Evolutionary conservation across 1,284 basidiomycete species (phyloP), one percentile per base, ranked within the genome.

Genomic region (Ceratobasidium sp.): DNA sequence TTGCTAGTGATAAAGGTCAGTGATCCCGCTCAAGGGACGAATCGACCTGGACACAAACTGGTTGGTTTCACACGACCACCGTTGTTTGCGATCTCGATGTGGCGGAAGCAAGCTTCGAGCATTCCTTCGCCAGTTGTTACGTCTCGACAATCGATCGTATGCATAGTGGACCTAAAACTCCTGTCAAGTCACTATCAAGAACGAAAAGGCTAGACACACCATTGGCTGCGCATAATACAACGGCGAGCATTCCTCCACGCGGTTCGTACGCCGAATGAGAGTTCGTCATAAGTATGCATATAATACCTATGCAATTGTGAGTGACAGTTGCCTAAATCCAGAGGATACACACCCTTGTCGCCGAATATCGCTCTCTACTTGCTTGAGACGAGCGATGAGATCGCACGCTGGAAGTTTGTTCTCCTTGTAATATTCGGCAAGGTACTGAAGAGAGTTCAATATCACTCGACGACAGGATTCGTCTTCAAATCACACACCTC

Each of bases 221-320:
- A 64, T 64, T 64, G 60, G 45, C 60, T 64, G 14, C 60, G 23
- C 60, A 64, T 64, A 30, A 64, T 64, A 34, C 60, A 64, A 16
- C 60, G 60, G 21, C 60, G 60, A 50, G 60, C 60, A 30, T 64
- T 64, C 45, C 60, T 21, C 60, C 60, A 64, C 10, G 60, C 60
- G 28, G 60, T 64, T 64, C 46, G 41, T 4, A 64, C 60, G 4
- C 60, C 60, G 32, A 64, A 64, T 21, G 60, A 64, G n/a, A 64
- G 45, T 34, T 64, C 60, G 14, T 64, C 60, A 45, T 64, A 64
- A 28, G 60, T 64, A 28, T 64, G 60, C 16, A 30, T 64, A 23
- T 64, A 64, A 48, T 50, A 64, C 23, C 45, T 64, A 16, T 9
- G 46, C 45, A 28, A 46, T 16, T 16, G n/a, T 64, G 30, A 64